Percentiles rank a stretch among this genome's conserved stretches.
phyloP scores from a whole-genome alignment of 495 filamentous ascomycete genomes.

The Neurospora sublineolata region DNA sequence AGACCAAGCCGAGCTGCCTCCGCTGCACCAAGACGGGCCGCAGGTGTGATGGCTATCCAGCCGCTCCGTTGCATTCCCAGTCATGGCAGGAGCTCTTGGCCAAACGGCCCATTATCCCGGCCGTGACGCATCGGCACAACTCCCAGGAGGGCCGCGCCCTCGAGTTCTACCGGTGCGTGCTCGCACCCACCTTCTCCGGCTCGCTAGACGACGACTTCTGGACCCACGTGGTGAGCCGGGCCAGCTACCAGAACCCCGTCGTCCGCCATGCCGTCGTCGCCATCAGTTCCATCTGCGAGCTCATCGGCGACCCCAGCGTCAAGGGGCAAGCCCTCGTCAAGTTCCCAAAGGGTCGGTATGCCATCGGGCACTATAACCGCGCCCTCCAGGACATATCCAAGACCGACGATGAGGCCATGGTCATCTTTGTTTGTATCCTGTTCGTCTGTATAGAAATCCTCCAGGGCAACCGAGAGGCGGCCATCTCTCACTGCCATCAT shows the following conservation, averaged over 20 bases:
- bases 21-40: conserved; percentile 21
- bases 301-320: conserved; percentile 7
- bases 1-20: conserved; percentile 21
- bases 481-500: conserved; percentile 29
- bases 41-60: conserved; percentile 21
- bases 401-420: conserved; percentile 18
- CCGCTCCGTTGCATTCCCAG: conserved; percentile 6
- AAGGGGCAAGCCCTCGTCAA: conserved; percentile 11
- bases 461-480: conserved; percentile 30
- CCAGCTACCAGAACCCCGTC: conserved; percentile 38
- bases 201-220: conserved; percentile 41
- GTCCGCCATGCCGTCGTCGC: conserved; percentile 45
- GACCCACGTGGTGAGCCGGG: conserved; percentile 38
- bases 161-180: conserved; percentile 31
- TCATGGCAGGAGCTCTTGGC: conserved; percentile 17
- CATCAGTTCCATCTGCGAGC: conserved; percentile 25
- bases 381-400: conserved; percentile 23
- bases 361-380: conserved; percentile 25
- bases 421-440: conserved; percentile 42
- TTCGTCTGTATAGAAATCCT: conserved; percentile 46
- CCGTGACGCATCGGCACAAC: conserved; percentile 10
- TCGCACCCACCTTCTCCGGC: conserved; percentile 28
- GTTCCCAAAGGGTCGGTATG: conserved; percentile 7
- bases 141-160: conserved; percentile 24
- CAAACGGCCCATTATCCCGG: conserved; percentile 14